phyloP scores from a whole-genome alignment of 1,284 basidiomycete species.

The Farysia itapuensis region DNA sequence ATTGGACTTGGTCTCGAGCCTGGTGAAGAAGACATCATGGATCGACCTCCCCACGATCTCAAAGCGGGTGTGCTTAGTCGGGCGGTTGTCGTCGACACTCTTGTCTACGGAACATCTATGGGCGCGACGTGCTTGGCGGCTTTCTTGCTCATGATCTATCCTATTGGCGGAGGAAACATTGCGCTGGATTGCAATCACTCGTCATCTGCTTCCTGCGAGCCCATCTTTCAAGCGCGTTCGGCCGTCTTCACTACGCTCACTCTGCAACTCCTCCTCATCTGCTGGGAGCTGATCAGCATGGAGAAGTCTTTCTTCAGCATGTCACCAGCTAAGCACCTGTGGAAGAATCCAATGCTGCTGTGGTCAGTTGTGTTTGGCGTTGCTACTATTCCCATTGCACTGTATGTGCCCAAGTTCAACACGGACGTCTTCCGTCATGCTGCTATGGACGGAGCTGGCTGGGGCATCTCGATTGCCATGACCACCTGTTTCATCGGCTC shows the following conservation, averaged over 20 bases:
- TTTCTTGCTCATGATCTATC: conserved; percentile 52
- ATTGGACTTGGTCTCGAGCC: conserved; percentile 51
- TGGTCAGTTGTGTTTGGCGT: conserved; percentile 46
- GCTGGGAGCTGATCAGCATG: conserved; percentile 52
- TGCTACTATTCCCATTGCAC: conserved; percentile 44
- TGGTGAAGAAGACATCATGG: conserved; percentile 47
- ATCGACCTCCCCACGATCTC: conserved; percentile 44
- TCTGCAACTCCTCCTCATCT: conserved; percentile 45
- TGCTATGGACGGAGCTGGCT: conserved; percentile 40
- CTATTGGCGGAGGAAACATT: conserved; percentile 39
- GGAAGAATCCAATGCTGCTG: conserved; percentile 47
- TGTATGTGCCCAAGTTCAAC: conserved; percentile 54
- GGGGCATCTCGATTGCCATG: conserved; percentile 47
- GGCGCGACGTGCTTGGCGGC: conserved; percentile 48
- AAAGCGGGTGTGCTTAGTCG: conserved; percentile 45
- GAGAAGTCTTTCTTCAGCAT: conserved; percentile 47
- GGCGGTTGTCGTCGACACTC: conserved; percentile 47
- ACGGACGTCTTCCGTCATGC: conserved; percentile 47
- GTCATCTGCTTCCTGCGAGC: conserved; percentile 32
- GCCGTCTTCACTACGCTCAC: conserved; percentile 50
- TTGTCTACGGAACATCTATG: conserved; percentile 50
- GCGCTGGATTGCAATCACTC: conserved; percentile 48
- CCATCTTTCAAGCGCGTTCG: conserved; percentile 49
- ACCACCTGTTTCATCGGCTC: conserved; percentile 28
- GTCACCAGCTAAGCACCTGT: conserved; percentile 40